Base-by-base conservation (phyloP, 2,329 filamentous ascomycete genomes). In the Paraphaeosphaeria sporulosa region DNA sequence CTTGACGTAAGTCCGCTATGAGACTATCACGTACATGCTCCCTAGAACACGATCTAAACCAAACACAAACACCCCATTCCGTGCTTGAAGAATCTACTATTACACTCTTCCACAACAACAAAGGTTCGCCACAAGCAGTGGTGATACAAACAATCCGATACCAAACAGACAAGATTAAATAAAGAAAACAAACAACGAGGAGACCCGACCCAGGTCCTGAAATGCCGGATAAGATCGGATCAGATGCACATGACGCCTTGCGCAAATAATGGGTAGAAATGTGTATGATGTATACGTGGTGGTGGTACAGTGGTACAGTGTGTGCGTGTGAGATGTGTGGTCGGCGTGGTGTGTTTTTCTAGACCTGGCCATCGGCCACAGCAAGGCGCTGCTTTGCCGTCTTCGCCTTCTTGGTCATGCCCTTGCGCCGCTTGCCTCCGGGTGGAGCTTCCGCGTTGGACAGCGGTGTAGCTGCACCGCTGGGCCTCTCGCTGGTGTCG, bases 401-500 rank as follows among this genome's bases (percentile, higher is more conserved):
- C 76, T 83, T 83, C n/a, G 82, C 82, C 71, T 84, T 84, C 71
- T 84, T 84, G 67, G 76, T 79, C 57, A 81, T 75, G 15, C 80
- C 77, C 51, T 65, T 66, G 42, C 80, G 80, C 76, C 88, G 84
- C 82, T 90, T 87, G 55, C 67, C 64, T 42, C 60, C 55, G 9
- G 70, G 62, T 13, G 68, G 61, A 17, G 65, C 65, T 61, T 76
- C 74, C 5, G 64, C 61, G 8, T 77, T 81, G 52, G 88, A 87
- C 12, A 90, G 85, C 0, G 93, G 94, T 1, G 95, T 97, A 3
- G 92, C 93, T 0, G 93, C 89, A 38, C 94, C 95, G 2, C 92
- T 96, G 25, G 88, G 87, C 74, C 96, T 95, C 68, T 89, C 90
- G 70, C 86, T 89, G 76, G 96, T 93, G 70, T 98, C 94, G 79